A percentile compares a stretch with the other conserved stretches of the same genome.
phyloP scores from a whole-genome alignment of 371 early-diverging fungal genomes.

The Antonospora locustae region DNA sequence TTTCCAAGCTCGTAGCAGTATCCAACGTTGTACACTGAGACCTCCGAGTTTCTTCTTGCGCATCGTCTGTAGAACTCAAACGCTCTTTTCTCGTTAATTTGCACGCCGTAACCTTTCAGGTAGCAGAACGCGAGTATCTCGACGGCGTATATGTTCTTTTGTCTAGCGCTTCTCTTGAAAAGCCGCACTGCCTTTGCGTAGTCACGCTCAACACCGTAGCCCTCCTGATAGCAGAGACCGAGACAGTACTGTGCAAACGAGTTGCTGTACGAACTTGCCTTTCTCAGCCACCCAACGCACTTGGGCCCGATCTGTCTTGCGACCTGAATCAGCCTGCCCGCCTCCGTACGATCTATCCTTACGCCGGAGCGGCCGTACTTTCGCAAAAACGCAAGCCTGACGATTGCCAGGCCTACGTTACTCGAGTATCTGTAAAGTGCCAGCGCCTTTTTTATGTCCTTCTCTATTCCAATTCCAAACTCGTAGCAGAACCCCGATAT shows the following conservation, averaged over 20 bases:
- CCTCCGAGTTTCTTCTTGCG: constrained; percentile 72
- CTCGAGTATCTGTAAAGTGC: constrained; percentile 58
- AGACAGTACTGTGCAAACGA: constrained; percentile 56
- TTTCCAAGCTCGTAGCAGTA: constrained; percentile 72
- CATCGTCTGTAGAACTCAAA: constrained; percentile 78
- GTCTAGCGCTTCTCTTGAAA: constrained; percentile 62
- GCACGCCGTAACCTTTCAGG: constrained; percentile 67
- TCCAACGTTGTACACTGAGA: constrained; percentile 84
- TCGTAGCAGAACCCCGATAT: constrained; percentile 58
- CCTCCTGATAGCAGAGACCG: constrained; percentile 63
- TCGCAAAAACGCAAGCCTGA: constrained; percentile 61
- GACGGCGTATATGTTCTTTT: constrained; percentile 63
- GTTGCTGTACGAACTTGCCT: constrained; percentile 56
- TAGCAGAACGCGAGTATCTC: constrained; percentile 74
- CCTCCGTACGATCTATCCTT: constrained; percentile 60
- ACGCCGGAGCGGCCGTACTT: constrained; percentile 64
- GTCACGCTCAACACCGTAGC: constrained; percentile 60
- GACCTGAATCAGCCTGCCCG: constrained; percentile 58
- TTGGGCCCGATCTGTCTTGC: constrained; percentile 17
- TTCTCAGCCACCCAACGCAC: constrained; percentile 56
- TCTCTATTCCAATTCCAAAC: constrained; percentile 61
- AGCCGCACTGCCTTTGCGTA: constrained; percentile 59
- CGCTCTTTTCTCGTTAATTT: constrained; percentile 62
- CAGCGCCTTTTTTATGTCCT: constrained; percentile 57
- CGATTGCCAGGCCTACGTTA: constrained; percentile 56